These are phyloP conservation scores for Mucor racemosus DNA, from an alignment of 371 early-diverging fungal genomes.

Conservation along the genomic window DNA sequence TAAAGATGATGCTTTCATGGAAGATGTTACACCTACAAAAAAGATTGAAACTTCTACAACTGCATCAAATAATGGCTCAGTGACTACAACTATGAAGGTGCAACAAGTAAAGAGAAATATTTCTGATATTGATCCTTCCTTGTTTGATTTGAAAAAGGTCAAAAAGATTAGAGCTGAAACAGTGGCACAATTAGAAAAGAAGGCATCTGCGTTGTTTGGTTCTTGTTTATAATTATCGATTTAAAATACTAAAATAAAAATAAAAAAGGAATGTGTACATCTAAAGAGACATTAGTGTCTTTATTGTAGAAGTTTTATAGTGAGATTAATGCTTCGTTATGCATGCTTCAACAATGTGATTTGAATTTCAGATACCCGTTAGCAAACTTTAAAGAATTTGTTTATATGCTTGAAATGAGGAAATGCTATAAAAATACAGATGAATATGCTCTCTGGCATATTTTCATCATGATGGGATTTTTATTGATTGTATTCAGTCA, in stretches of 20 bases:
- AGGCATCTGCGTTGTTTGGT: conserved; percentile 4
- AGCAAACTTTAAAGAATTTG: too few species aligned
- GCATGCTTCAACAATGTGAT: too few species aligned
- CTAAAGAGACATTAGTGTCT: not conserved
- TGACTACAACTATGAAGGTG: conserved; percentile 5
- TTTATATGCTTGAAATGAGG: too few species aligned
- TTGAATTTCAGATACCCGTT: too few species aligned
- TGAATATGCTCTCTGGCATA: too few species aligned
- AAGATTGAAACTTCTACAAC: conserved; percentile 11
- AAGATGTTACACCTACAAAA: conserved; percentile 25
- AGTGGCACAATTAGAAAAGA: conserved; percentile 35
- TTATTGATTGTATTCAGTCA: too few species aligned
- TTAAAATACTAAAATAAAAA: not conserved
- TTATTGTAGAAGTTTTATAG: too few species aligned
- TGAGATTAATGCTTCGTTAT: too few species aligned
- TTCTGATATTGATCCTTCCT: conserved; percentile 29
- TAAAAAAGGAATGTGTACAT: not conserved
- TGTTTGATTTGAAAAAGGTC: conserved; percentile 43
- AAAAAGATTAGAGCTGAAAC: conserved; percentile 30
- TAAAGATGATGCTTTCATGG: conserved; percentile 19
- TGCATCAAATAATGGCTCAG: conserved; percentile 8
- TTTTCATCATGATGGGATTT: too few species aligned
- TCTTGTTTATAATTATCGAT: not conserved
- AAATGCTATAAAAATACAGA: too few species aligned
- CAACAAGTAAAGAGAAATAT: conserved; percentile 14